Percentiles rank a stretch among this genome's conserved stretches.
phyloP scores from a whole-genome alignment of 2,329 filamentous ascomycete species.

The Orbilia oligospora region DNA sequence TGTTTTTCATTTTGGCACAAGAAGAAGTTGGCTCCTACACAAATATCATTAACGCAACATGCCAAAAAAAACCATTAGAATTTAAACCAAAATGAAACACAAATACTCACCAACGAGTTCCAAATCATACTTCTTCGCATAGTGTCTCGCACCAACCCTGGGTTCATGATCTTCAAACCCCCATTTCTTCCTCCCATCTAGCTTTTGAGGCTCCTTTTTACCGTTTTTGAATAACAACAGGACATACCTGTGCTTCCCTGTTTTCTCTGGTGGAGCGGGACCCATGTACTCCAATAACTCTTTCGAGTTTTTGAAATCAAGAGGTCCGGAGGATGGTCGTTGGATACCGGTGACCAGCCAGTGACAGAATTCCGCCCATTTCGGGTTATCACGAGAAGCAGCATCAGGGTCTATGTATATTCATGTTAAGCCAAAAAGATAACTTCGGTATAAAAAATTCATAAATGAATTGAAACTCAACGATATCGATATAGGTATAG shows the following conservation, averaged over 20 bases:
- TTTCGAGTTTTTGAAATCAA: conserved; percentile 64
- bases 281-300: conserved; percentile 68
- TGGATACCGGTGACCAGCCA: conserved; percentile 68
- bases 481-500: neutral
- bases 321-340: conserved; percentile 51
- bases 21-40: conserved; percentile 68
- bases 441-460: no score
- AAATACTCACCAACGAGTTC: conserved; percentile 67
- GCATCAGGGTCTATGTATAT: conserved; percentile 68
- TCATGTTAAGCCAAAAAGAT: neutral
- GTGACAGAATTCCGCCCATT: conserved; percentile 70
- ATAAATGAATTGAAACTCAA: no score
- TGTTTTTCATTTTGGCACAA: conserved; percentile 63
- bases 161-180: conserved; percentile 66
- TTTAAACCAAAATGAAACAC: neutral
- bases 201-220: conserved; percentile 66
- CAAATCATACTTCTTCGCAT: conserved; percentile 68
- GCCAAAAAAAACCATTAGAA: neutral
- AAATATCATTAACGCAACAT: conserved; percentile 32
- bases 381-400: conserved; percentile 68
- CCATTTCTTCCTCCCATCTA: conserved; percentile 67
- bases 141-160: conserved; percentile 67
- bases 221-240: conserved; percentile 68
- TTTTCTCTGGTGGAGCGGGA: conserved; percentile 66
- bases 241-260: conserved; percentile 68